These are phyloP conservation scores for Saccharomyces pastorianus DNA, from an alignment of 1,139 yeast genomes.

Conservation along the genomic window DNA sequence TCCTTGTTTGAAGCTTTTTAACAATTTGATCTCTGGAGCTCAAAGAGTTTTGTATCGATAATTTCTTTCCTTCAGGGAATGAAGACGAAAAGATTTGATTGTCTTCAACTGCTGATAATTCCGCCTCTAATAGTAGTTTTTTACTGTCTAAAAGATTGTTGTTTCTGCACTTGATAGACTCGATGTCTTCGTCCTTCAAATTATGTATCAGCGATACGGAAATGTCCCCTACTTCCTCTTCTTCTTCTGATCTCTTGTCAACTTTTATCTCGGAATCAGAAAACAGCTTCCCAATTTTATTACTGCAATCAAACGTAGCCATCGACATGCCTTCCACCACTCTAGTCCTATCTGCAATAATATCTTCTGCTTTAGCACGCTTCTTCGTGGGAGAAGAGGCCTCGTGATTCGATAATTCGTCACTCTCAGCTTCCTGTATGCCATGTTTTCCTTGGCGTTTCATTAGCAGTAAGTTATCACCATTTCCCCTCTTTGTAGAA, in stretches of 20 bases:
- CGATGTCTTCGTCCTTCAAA: conserved; percentile 8
- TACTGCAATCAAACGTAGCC: neutral
- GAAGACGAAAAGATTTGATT: neutral
- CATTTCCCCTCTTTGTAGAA: neutral
- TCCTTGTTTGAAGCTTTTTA: neutral
- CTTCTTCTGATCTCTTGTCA: neutral
- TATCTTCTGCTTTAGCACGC: neutral
- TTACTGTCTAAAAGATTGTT: neutral
- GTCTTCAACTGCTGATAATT: conserved; percentile 1
- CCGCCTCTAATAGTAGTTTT: conserved; percentile 5
- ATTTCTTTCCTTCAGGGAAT: neutral
- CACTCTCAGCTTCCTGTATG: neutral
- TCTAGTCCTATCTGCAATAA: neutral
- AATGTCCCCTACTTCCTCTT: neutral
- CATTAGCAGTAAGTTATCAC: neutral
- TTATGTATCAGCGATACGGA: conserved; percentile 6
- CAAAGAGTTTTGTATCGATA: neutral
- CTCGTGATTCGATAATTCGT: neutral
- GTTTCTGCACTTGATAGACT: conserved; percentile 4
- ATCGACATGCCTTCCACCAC: neutral
- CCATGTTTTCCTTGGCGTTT: neutral
- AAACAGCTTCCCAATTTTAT: neutral
- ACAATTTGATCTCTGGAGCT: neutral
- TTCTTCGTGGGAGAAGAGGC: neutral
- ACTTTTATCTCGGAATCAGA: neutral